Evolutionary conservation across 768 basidiomycete genomes (phyloP), one percentile per base, ranked within the genome.

Genomic region (Dioszegia aurantiaca): DNA sequence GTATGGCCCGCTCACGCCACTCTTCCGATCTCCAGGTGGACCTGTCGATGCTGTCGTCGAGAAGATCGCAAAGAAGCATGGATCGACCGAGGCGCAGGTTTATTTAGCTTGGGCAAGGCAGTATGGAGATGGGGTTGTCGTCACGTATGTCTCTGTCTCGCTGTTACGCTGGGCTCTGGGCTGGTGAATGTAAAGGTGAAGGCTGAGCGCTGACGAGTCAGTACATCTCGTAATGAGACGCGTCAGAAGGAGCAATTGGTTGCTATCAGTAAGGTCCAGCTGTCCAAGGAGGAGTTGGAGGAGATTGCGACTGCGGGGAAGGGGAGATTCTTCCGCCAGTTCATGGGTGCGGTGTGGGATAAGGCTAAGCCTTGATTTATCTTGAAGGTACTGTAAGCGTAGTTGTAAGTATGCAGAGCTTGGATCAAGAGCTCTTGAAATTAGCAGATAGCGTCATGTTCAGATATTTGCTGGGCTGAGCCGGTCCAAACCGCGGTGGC

Each of bases 1-100:
- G 17, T 76, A 74, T 46, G 73, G 73, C 0, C 65, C 67, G 2
- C 62, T 72, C 3, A 68, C 65, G 49, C 70, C 9, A 4, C 31
- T 46, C 14, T 74, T 41, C 23, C 48, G 58, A 1, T 55, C 52
- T 12, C 28, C 58, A 3, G 67, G 61, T n/a, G 62, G 59, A 19
- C 59, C 64, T 3, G 57, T 70, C 33, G 65, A 72, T 31, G 26
- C 44, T 19, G 46, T 65, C 14, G 53, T 70, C 4, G 17, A 60
- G 11, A 37, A 45, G 17, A 60, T 74, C 19, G 66, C 66, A 26
- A 53, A 56, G 26, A 63, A 52, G 14, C 21, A 39, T n/a, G 59
- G 61, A 3, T 37, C 46, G 31, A 70, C 64, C 14, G 57, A 55
- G 2, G 61, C 68, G 23, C 73, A 74, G 55, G 65, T 74, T 0